These are phyloP conservation scores for Maudiozyma serrabonitensis DNA, from an alignment of 805 yeast genomes.

Conservation along the genomic window DNA sequence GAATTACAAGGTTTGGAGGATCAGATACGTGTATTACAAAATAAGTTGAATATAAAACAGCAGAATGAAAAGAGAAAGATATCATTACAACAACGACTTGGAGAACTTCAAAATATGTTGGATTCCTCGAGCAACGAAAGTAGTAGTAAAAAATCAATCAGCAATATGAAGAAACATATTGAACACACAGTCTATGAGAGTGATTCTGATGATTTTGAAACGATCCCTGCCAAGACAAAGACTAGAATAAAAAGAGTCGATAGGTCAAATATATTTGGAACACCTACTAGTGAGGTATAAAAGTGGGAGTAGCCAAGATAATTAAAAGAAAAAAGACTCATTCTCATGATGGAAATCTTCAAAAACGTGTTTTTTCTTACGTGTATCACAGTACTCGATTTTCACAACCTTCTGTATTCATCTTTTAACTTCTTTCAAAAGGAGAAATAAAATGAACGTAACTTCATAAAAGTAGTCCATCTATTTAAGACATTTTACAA, in stretches of 20 bases:
- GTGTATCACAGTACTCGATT: too few relatives aligned
- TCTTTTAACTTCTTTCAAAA: too few relatives aligned
- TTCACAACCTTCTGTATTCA: too few relatives aligned
- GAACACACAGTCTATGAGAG: background rate
- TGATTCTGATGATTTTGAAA: background rate
- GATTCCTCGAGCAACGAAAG: slow-evolving; percentile 5
- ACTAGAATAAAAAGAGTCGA: slow-evolving; percentile 1
- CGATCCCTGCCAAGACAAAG: background rate
- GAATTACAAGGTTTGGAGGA: slow-evolving; percentile 29
- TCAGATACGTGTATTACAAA: slow-evolving; percentile 26
- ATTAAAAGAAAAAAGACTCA: too few relatives aligned
- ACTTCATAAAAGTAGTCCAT: too few relatives aligned
- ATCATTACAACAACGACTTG: slow-evolving; percentile 25
- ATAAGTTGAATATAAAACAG: slow-evolving; percentile 27
- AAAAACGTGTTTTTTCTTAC: too few relatives aligned
- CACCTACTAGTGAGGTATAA: slow-evolving; percentile 1
- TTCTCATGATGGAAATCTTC: too few relatives aligned
- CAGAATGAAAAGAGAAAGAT: slow-evolving; percentile 30
- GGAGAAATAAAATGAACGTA: too few relatives aligned
- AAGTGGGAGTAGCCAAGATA: background rate
- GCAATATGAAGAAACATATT: background rate
- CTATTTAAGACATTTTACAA: background rate
- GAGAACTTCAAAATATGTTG: slow-evolving; percentile 20
- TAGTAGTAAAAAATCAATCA: background rate
- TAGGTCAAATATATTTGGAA: slow-evolving; percentile 1